Percentiles rank a stretch among this genome's conserved stretches.
phyloP scores from a whole-genome alignment of 2,329 filamentous ascomycete species.

The Leptographium radiaticola region DNA sequence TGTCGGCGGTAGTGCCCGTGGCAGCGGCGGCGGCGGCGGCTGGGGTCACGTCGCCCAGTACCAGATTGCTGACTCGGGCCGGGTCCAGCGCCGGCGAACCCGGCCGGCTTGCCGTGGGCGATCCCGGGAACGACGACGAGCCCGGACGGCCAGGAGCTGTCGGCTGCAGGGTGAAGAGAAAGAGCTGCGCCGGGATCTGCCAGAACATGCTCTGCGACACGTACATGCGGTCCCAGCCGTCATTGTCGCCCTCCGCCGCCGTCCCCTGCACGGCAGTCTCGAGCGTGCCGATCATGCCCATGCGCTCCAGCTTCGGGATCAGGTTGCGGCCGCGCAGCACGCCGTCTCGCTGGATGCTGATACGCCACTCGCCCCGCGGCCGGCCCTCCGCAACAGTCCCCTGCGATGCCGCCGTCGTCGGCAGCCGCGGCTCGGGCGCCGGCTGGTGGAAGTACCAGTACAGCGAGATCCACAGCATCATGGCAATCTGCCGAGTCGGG shows the following conservation, averaged over 20 bases:
- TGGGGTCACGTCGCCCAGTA: neutral
- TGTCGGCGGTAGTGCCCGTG: neutral
- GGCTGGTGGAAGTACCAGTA: conserved; percentile 97
- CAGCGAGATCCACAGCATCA: conserved; percentile 91
- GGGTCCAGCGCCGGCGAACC: conserved; percentile 29
- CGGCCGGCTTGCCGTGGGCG: conserved; percentile 39
- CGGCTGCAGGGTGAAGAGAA: conserved; percentile 73
- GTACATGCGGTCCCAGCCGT: conserved; percentile 70
- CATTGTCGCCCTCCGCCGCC: conserved; percentile 27
- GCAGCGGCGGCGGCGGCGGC: neutral
- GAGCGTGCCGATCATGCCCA: conserved; percentile 69
- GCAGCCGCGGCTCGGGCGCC: conserved; percentile 51
- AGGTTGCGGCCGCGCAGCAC: conserved; percentile 73
- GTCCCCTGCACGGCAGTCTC: conserved; percentile 55
- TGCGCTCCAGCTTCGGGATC: conserved; percentile 81
- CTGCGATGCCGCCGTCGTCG: conserved; percentile 44
- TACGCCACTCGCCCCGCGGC: conserved; percentile 75
- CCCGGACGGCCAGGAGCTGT: conserved; percentile 7
- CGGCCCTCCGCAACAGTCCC: conserved; percentile 55
- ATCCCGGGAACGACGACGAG: conserved; percentile 29
- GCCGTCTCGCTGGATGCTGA: conserved; percentile 77
- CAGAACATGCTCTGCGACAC: conserved; percentile 73
- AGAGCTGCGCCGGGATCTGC: conserved; percentile 79
- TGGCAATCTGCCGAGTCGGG: conserved; percentile 77
- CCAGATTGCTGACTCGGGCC: neutral